Evolutionary conservation across 129 eudicot species (phyloP).

Genomic region (Solidago caesia): DNA sequence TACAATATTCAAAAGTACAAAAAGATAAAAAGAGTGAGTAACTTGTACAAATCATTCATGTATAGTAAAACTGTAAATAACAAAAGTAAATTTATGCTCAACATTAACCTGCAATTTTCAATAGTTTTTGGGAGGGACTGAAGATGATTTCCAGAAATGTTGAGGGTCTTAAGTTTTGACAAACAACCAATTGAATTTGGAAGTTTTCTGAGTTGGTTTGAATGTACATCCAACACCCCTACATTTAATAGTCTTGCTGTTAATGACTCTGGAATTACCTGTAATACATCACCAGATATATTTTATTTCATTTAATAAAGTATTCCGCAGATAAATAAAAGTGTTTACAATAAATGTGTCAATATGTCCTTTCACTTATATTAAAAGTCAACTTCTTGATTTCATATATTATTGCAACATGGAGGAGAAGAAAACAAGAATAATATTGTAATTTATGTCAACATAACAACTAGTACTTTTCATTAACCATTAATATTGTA

Average conservation of each 20-base stretch:
- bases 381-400: slow-evolving; percentile 33
- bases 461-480: neutral
- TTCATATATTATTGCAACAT: slow-evolving; percentile 19
- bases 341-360: neutral
- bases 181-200: slow-evolving; percentile 92
- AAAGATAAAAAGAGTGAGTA: neutral
- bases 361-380: neutral
- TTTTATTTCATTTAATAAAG: too few relatives aligned
- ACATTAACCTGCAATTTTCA: slow-evolving; percentile 78
- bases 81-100: neutral
- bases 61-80: neutral
- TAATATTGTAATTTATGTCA: slow-evolving; percentile 8
- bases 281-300: slow-evolving; percentile 30
- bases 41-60: neutral
- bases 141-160: slow-evolving; percentile 77
- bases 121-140: slow-evolving; percentile 70
- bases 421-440: neutral
- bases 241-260: slow-evolving; percentile 80
- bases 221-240: slow-evolving; percentile 69
- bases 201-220: slow-evolving; percentile 71
- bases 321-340: slow-evolving; percentile 1
- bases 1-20: neutral
- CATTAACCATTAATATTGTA: neutral
- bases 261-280: slow-evolving; percentile 85
- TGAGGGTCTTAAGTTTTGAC: slow-evolving; percentile 76